Evolutionary conservation across 106 monocot genomes (phyloP).

Genomic region (Dendrobium chrysotoxum): DNA sequence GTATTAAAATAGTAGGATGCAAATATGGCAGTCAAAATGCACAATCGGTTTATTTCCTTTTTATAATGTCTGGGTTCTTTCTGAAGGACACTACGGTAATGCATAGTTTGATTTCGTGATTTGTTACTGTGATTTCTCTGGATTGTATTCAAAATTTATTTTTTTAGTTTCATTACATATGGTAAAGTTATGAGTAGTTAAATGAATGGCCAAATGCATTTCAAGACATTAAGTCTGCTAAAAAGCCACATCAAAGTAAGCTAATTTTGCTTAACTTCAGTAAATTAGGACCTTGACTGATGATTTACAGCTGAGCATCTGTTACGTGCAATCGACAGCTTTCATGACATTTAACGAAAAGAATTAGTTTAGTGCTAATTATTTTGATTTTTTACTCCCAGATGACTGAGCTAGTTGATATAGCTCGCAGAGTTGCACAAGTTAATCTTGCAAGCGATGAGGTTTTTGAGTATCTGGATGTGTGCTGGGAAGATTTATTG

Average conservation of each 20-base stretch:
- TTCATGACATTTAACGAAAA: background rate
- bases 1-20: too few relatives aligned
- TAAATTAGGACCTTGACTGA: background rate
- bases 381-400: slow-evolving; percentile 8
- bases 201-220: background rate
- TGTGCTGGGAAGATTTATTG: slow-evolving; percentile 27
- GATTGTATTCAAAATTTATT: background rate
- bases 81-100: too few relatives aligned
- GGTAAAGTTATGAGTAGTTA: background rate
- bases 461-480: slow-evolving; percentile 18
- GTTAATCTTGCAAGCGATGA: slow-evolving; percentile 24
- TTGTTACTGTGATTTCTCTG: background rate
- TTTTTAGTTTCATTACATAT: background rate
- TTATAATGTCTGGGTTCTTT: too few relatives aligned
- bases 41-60: too few relatives aligned
- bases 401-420: slow-evolving; percentile 42
- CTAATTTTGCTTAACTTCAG: background rate
- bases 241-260: background rate
- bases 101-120: too few relatives aligned
- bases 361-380: slow-evolving; percentile 1
- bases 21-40: too few relatives aligned
- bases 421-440: slow-evolving; percentile 38
- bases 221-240: background rate
- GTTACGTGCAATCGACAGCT: background rate
- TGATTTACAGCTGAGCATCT: background rate